Base-by-base conservation (phyloP, 2,329 filamentous ascomycete species). In the Aphanoascus verrucosus region DNA sequence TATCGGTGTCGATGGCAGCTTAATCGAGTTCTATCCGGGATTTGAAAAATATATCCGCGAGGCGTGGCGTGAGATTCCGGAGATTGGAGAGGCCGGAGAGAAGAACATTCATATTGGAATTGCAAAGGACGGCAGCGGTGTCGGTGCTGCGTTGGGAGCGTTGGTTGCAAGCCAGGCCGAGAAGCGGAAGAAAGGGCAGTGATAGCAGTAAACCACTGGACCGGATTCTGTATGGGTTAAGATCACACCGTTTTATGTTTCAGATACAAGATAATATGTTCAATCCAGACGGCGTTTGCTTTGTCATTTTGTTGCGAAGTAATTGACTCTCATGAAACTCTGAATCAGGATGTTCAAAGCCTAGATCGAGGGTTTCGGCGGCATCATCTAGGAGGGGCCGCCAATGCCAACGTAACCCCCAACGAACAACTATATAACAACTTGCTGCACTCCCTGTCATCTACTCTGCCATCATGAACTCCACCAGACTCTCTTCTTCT, bases 121-220 rank as follows among this genome's bases (percentile, higher is more conserved):
- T 64, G 93, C 93, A 57, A 96, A 95, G 77, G 93, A 98, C 67
- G 93, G 93, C 46, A 93, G 86, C 59, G 93, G 88, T 58, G 87
- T 95, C n/a, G 93, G 93, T 51, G 93, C 93, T 2, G 93, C 93
- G 40, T 74, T 98, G 62, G 97, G 97, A 70, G 93, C 93, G 49
- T 79, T 96, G 49, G 86, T 96, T 28, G 91, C 91, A 1, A 85
- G 86, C 1, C 74, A 77, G 64, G 81, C 49, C 14, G 51, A 49
- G 35, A 48, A 43, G 44, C 14, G 51, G 23, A 48, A 53, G 20
- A 12, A 23, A 12, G 35, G 23, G 8, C 23, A 41, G 37, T 53
- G 37, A 45, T 20, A 17, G 7, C 7, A 19, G 15, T 19, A 15
- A 38, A 28, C 15, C 20, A 9, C 20, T 19, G 41, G 31, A 37